Percentiles rank a stretch among this genome's conserved stretches.
Evolutionary conservation across 2,329 filamentous ascomycete genomes (phyloP).

Genomic region (Calonectria ilicicola): DNA sequence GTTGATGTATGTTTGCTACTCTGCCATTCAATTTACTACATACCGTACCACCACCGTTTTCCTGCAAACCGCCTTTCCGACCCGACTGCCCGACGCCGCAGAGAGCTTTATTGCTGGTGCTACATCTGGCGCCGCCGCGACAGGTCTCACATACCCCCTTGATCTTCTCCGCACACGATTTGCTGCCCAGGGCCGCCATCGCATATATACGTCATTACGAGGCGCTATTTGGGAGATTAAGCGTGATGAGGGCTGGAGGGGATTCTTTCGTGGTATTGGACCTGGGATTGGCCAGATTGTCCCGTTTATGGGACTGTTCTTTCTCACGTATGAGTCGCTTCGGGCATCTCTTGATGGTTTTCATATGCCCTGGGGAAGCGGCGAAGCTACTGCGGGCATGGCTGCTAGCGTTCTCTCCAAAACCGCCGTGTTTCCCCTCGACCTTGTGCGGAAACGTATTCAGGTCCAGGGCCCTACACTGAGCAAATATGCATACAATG

Average conservation of each 20-base stretch:
- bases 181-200: constrained; percentile 88
- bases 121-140: constrained; percentile 83
- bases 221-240: constrained; percentile 79
- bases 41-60: constrained; percentile 82
- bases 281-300: constrained; percentile 90
- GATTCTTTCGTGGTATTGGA: constrained; percentile 89
- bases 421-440: constrained; percentile 91
- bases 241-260: constrained; percentile 77
- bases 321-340: constrained; percentile 86
- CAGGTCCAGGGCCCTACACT: constrained; percentile 95
- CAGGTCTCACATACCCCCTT: constrained; percentile 88
- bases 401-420: constrained; percentile 85
- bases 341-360: constrained; percentile 68
- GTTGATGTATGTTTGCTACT: constrained; percentile 92
- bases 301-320: constrained; percentile 98
- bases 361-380: constrained; percentile 77
- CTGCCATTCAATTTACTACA: constrained; percentile 87
- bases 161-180: constrained; percentile 95
- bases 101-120: constrained; percentile 90
- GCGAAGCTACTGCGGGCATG: constrained; percentile 86
- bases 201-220: constrained; percentile 80
- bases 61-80: constrained; percentile 65
- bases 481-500: constrained; percentile 80
- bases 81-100: constrained; percentile 70
- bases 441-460: constrained; percentile 90